phyloP scores from a whole-genome alignment of 2,329 filamentous ascomycete species.

The Penicillium sp. region DNA sequence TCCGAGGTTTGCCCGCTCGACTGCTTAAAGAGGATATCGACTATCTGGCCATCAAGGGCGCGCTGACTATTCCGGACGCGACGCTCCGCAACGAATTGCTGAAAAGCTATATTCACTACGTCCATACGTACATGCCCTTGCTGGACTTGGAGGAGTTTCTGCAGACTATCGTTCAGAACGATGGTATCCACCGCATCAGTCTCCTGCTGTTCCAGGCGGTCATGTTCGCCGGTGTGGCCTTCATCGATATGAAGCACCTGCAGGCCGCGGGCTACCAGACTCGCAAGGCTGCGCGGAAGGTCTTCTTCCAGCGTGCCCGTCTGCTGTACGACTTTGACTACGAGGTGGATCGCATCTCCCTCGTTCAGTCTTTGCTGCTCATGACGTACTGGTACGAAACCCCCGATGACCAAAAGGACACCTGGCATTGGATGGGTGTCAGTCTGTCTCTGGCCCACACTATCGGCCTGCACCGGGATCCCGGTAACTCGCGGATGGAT shows the following conservation, averaged over 20 bases:
- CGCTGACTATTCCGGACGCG: constrained; percentile 71
- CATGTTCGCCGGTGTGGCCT: constrained; percentile 90
- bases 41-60: constrained; percentile 82
- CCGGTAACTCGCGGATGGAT: constrained; percentile 74
- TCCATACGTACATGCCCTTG: constrained; percentile 92
- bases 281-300: constrained; percentile 79
- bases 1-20: constrained; percentile 75
- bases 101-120: constrained; percentile 81
- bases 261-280: constrained; percentile 74
- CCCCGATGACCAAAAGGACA: constrained; percentile 95
- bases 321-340: constrained; percentile 95
- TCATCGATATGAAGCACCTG: constrained; percentile 78
- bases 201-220: constrained; percentile 89
- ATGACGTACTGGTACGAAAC: constrained; percentile 99
- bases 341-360: constrained; percentile 82
- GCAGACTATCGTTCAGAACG: constrained; percentile 60
- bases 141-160: constrained; percentile 68
- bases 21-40: constrained; percentile 80
- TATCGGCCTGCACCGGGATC: constrained; percentile 88
- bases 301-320: constrained; percentile 87
- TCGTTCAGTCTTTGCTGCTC: constrained; percentile 84
- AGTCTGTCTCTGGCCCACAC: constrained; percentile 91
- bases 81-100: constrained; percentile 78
- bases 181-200: constrained; percentile 73
- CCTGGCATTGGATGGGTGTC: constrained; percentile 98